phyloP scores from a whole-genome alignment of 2,329 filamentous ascomycete species.

The Colletotrichum musae region DNA sequence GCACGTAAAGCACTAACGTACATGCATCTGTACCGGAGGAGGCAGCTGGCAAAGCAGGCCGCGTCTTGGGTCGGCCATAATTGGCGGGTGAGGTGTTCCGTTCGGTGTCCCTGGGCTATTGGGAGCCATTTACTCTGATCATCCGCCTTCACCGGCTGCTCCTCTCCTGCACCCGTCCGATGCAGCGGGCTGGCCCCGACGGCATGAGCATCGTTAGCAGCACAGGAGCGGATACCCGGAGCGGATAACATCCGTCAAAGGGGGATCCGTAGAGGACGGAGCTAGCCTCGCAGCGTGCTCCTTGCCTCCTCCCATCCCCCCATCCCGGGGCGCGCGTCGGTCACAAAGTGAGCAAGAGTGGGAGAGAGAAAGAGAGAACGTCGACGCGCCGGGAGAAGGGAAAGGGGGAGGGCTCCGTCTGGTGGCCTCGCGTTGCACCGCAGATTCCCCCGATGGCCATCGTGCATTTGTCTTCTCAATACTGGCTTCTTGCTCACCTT shows the following conservation, averaged over 20 bases:
- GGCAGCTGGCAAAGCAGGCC: slow-evolving; percentile 15
- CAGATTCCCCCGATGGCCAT: slow-evolving; percentile 19
- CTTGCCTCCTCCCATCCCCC: neutral
- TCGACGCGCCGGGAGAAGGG: slow-evolving; percentile 1
- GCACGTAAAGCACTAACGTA: neutral
- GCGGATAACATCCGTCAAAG: neutral
- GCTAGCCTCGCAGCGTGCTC: slow-evolving; percentile 31
- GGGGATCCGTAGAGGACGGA: slow-evolving; percentile 3
- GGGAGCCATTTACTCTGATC: slow-evolving; percentile 1
- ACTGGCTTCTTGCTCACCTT: slow-evolving; percentile 20
- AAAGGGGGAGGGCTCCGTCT: neutral
- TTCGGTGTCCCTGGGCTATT: neutral
- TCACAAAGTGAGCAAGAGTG: slow-evolving; percentile 5
- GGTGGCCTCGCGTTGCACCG: slow-evolving; percentile 25
- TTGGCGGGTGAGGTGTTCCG: slow-evolving; percentile 9
- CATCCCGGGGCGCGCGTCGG: neutral
- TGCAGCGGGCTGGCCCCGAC: slow-evolving; percentile 14
- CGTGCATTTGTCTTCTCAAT: slow-evolving; percentile 15
- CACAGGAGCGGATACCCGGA: slow-evolving; percentile 16
- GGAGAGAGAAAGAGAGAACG: neutral
- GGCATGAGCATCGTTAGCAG: slow-evolving; percentile 1
- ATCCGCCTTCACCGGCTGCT: slow-evolving; percentile 11
- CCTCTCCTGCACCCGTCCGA: slow-evolving; percentile 17
- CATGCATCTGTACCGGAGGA: too few species aligned
- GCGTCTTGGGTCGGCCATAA: slow-evolving; percentile 1